Evolutionary conservation across 345 rosid genomes (phyloP), one percentile per base, ranked within the genome.

Genomic region (Eucalyptus erythrocorys): DNA sequence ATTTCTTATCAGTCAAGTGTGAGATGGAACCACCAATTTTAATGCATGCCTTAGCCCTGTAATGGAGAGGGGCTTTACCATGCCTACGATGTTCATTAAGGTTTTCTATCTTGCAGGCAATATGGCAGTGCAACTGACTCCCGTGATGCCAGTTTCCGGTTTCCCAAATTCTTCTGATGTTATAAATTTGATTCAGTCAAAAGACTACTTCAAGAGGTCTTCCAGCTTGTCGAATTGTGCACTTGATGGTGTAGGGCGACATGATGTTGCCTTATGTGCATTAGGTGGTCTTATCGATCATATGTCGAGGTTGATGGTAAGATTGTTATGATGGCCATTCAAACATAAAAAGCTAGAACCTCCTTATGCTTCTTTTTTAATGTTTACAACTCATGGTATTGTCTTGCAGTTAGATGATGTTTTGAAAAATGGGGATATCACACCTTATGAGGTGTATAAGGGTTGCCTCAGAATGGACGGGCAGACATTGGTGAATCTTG

Each of bases 401-500:
- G 61, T 85, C 79, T 48, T 90, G 66, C 94, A 96, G 99, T 92
- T 95, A 86, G 96, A 96, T 90, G 97, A 96, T 92, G 93, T 94
- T 91, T 92, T 96, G 91, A 92, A 87, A 68, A 92, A 89, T 93
- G 99, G 98, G 87, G 98, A 96, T 91, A 92, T 97, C 86, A 86
- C 90, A 42, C 98, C 99, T 80, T 97, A 96, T 92, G 94, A 96
- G 89, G 96, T 97, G 90, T 96, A 96, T 91, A 91, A 88, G 66
- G 97, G 97, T 85, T 95, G 94, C 94, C 98, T 97, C 89, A 93
- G 94, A 91, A 94, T 97, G 93, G 99, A 97, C 91, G 99, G 99
- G 66, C 99, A 97, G 91, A 96, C 99, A 34, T 80, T 97, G 91
- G 95, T 96, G 84, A 97, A 97, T 93, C 99, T 97, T 87, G 99